phyloP scores from a whole-genome alignment of 2,329 filamentous ascomycete genomes.

The Pyrenophora graminea region DNA sequence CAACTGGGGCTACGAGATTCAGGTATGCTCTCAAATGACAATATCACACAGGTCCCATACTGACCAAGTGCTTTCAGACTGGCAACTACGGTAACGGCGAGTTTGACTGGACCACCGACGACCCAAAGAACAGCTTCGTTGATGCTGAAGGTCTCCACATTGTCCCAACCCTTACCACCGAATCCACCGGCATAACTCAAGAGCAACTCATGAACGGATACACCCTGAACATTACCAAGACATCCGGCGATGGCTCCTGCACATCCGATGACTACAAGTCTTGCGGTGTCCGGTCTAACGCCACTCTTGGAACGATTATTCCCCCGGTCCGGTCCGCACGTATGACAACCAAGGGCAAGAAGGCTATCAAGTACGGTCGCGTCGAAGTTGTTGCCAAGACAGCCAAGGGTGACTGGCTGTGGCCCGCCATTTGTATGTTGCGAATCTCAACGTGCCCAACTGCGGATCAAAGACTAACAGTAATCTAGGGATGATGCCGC shows the following conservation, averaged over 20 bases:
- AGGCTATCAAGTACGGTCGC: conserved; percentile 77
- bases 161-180: conserved; percentile 72
- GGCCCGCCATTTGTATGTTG: conserved; percentile 74
- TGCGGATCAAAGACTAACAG: conserved; percentile 33
- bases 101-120: conserved; percentile 73
- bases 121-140: conserved; percentile 75
- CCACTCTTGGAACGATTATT: conserved; percentile 72
- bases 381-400: conserved; percentile 78
- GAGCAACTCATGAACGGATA: conserved; percentile 64
- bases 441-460: too few relatives aligned
- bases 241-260: conserved; percentile 61
- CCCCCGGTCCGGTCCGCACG: conserved; percentile 77
- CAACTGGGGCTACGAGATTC: conserved; percentile 73
- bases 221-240: conserved; percentile 33
- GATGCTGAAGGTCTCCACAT: conserved; percentile 71
- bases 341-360: conserved; percentile 72
- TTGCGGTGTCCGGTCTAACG: conserved; percentile 74
- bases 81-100: conserved; percentile 71
- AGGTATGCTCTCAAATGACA: conserved; percentile 49
- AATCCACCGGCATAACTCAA: conserved; percentile 65
- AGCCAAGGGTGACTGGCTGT: conserved; percentile 79
- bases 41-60: neutral
- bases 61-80: conserved; percentile 36
- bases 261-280: conserved; percentile 61
- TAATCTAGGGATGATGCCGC: conserved; percentile 57